Percentiles rank a stretch among this genome's conserved stretches.
Evolutionary conservation across 2,329 filamentous ascomycete genomes (phyloP).

Genomic region (Penicillium janthinellum): DNA sequence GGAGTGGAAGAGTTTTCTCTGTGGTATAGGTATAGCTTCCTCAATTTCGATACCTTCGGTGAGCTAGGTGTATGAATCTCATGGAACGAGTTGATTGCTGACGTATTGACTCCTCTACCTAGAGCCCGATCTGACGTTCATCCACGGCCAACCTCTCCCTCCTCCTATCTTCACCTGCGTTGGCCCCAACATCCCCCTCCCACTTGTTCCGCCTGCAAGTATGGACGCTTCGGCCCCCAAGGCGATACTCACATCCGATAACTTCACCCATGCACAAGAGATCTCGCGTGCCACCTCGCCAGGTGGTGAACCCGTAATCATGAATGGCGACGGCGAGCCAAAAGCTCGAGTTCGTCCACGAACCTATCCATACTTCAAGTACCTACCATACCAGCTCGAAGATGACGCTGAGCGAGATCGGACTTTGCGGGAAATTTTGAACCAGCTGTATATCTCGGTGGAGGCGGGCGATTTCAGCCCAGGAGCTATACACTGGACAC

Average conservation of each 20-base stretch:
- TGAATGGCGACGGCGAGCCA: conserved; percentile 57
- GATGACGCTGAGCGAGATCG: conserved; percentile 74
- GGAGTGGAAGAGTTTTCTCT: conserved; percentile 22
- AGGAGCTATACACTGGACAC: conserved; percentile 93
- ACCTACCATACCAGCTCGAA: conserved; percentile 87
- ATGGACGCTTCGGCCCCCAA: conserved; percentile 42
- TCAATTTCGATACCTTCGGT: background rate
- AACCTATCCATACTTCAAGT: conserved; percentile 89
- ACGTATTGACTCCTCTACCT: conserved; percentile 19
- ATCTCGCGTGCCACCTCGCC: conserved; percentile 87
- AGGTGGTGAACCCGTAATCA: conserved; percentile 55
- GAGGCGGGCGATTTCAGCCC: conserved; percentile 92
- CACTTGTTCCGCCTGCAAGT: conserved; percentile 24
- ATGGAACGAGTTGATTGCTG: conserved; percentile 22
- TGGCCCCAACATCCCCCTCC: conserved; percentile 18
- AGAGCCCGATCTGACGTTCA: conserved; percentile 32
- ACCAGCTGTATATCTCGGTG: conserved; percentile 88
- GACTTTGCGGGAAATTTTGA: conserved; percentile 83
- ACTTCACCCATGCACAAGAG: conserved; percentile 58
- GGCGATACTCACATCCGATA: conserved; percentile 41
- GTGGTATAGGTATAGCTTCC: conserved; percentile 25
- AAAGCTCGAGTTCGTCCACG: conserved; percentile 74
- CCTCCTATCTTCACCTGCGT: conserved; percentile 24
- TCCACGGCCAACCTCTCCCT: conserved; percentile 22
- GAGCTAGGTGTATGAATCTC: background rate